These are phyloP conservation scores for Rauvolfia tetraphylla DNA, from an alignment of 257 asterid species.

Conservation along the genomic window DNA sequence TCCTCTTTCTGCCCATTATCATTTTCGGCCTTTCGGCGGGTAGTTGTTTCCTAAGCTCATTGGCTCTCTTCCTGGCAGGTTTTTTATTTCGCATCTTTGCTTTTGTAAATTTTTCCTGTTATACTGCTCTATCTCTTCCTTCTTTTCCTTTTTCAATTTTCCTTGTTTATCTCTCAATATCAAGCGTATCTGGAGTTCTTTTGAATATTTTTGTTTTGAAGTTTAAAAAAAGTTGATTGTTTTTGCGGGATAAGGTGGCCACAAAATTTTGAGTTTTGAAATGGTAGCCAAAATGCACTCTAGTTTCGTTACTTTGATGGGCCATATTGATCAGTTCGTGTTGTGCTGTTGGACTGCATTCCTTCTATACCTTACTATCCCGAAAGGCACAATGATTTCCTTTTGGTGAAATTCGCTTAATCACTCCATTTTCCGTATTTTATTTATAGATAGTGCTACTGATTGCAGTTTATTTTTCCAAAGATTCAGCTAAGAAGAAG, in stretches of 20 bases:
- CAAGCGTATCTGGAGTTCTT: too few relatives aligned
- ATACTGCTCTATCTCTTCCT: neutral
- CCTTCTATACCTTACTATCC: neutral
- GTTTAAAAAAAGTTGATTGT: too few relatives aligned
- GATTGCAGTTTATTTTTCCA: slow-evolving; percentile 11
- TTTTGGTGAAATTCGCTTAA: neutral
- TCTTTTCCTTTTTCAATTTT: neutral
- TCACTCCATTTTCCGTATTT: neutral
- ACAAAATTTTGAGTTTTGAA: too few relatives aligned
- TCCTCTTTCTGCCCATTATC: neutral
- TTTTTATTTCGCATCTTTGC: neutral
- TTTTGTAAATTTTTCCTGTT: neutral
- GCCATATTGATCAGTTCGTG: slow-evolving; percentile 7
- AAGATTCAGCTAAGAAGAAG: slow-evolving; percentile 17
- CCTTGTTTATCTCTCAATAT: neutral
- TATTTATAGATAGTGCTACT: slow-evolving; percentile 23
- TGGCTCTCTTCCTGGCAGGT: neutral
- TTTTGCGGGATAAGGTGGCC: too few relatives aligned
- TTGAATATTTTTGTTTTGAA: too few relatives aligned
- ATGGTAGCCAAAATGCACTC: too few relatives aligned
- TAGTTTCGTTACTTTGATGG: neutral
- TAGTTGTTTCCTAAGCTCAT: neutral
- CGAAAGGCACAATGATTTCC: neutral
- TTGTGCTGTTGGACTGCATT: neutral
- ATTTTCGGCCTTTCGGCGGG: neutral